Percentiles rank a stretch among this genome's conserved stretches.
phyloP scores from a whole-genome alignment of 192 early-diverging fungal species.

The Umbelopsis vinacea region DNA sequence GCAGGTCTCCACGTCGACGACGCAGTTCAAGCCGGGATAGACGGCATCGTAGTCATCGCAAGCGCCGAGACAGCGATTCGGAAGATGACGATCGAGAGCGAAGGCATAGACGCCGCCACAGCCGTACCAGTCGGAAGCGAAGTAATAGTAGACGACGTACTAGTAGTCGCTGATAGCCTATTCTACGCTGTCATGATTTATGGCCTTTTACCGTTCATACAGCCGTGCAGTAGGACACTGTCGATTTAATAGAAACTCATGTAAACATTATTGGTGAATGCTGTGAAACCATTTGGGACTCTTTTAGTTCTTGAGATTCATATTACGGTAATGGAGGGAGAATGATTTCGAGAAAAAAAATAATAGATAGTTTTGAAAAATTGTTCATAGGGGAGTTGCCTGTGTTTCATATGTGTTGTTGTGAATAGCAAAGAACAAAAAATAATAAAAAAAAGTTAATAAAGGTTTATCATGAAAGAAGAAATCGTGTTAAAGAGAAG shows the following conservation, averaged over 20 bases:
- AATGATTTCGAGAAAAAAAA: neutral
- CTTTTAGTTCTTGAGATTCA: too few species aligned
- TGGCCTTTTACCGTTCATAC: too few species aligned
- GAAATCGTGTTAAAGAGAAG: neutral
- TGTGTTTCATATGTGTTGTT: neutral
- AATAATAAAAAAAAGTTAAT: neutral
- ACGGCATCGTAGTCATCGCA: neutral
- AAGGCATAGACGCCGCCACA: neutral
- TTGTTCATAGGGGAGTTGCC: conserved; percentile 1
- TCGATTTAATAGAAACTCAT: too few species aligned
- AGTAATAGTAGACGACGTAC: too few species aligned
- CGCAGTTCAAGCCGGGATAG: conserved; percentile 4
- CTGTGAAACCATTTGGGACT: too few species aligned
- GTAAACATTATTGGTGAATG: too few species aligned
- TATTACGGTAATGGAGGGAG: neutral
- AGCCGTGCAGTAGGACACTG: too few species aligned
- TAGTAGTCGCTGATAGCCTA: too few species aligned
- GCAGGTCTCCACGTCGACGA: neutral
- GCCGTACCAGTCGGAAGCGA: neutral
- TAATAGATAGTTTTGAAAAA: neutral
- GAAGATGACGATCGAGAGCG: neutral
- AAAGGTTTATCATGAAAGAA: neutral
- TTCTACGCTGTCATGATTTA: too few species aligned
- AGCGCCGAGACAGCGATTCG: neutral
- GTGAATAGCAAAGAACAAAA: neutral